These are phyloP conservation scores for Didymella pomorum DNA, from an alignment of 2,329 filamentous ascomycete species.

Conservation along the genomic window DNA sequence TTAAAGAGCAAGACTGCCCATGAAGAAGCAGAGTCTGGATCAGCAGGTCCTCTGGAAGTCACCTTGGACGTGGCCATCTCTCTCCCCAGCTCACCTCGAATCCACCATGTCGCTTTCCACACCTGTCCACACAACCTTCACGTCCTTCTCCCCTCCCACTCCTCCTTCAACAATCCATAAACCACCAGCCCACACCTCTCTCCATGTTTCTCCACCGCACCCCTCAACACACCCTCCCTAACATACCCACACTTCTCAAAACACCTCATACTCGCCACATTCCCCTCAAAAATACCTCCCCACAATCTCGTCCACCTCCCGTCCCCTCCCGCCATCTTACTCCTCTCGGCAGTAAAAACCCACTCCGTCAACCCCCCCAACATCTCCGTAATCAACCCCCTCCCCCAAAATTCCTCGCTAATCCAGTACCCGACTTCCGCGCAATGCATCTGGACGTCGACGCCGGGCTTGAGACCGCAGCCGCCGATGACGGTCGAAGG, in stretches of 20 bases:
- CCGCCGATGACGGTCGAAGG: conserved; percentile 44
- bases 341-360: conserved; percentile 35
- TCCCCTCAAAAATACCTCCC: conserved; percentile 41
- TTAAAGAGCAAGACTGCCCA: neutral
- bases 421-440: conserved; percentile 57
- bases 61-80: neutral
- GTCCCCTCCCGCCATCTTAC: conserved; percentile 25
- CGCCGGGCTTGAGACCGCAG: conserved; percentile 50
- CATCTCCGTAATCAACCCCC: conserved; percentile 44
- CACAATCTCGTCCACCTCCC: conserved; percentile 40
- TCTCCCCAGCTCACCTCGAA: neutral
- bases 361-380: conserved; percentile 47
- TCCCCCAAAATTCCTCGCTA: conserved; percentile 48
- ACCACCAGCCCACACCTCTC: conserved; percentile 42
- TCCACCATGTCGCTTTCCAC: neutral
- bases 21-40: neutral
- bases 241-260: conserved; percentile 52
- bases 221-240: conserved; percentile 49
- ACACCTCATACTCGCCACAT: conserved; percentile 47
- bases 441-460: conserved; percentile 47
- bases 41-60: neutral
- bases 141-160: conserved; percentile 37
- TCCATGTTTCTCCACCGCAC: conserved; percentile 48
- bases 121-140: neutral
- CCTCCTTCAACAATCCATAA: conserved; percentile 46